Evolutionary conservation across 176 grass and related monocot genomes (phyloP).

Genomic region (Zea luxurians): DNA sequence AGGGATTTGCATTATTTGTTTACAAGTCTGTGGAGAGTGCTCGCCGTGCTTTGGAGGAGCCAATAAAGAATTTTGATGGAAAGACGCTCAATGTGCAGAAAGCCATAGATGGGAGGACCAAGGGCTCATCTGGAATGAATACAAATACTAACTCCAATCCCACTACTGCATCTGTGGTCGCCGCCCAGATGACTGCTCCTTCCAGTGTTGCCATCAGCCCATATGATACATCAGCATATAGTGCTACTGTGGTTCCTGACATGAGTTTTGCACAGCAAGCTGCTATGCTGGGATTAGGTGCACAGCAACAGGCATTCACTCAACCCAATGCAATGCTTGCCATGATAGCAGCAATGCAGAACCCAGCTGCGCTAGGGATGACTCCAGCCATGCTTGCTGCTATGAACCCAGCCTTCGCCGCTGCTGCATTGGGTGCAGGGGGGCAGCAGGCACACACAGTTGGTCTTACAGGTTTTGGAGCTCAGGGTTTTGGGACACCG

Average conservation of each 20-base stretch:
- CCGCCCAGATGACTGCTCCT: constrained; percentile 36
- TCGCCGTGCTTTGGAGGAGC: constrained; percentile 77
- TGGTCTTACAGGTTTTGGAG: constrained; percentile 58
- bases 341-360: constrained; percentile 90
- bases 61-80: constrained; percentile 83
- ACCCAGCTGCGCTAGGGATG: constrained; percentile 52
- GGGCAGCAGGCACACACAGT: constrained; percentile 47
- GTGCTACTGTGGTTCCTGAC: constrained; percentile 47
- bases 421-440: constrained; percentile 61
- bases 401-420: constrained; percentile 82
- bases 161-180: constrained; percentile 22
- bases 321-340: constrained; percentile 87
- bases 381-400: constrained; percentile 69
- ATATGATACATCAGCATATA: constrained; percentile 57
- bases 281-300: constrained; percentile 67
- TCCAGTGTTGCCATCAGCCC: constrained; percentile 35
- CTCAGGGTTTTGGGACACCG: constrained; percentile 62
- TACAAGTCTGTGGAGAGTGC: constrained; percentile 78
- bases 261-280: constrained; percentile 72
- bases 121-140: constrained; percentile 38
- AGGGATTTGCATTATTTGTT: constrained; percentile 96
- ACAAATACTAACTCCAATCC: constrained; percentile 45
- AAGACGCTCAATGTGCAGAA: constrained; percentile 83
- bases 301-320: constrained; percentile 59
- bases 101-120: constrained; percentile 73